Evolutionary conservation across 169 alveolate species (phyloP), one percentile per base, ranked within the genome.

Genomic region (Cystoisospora suis): DNA sequence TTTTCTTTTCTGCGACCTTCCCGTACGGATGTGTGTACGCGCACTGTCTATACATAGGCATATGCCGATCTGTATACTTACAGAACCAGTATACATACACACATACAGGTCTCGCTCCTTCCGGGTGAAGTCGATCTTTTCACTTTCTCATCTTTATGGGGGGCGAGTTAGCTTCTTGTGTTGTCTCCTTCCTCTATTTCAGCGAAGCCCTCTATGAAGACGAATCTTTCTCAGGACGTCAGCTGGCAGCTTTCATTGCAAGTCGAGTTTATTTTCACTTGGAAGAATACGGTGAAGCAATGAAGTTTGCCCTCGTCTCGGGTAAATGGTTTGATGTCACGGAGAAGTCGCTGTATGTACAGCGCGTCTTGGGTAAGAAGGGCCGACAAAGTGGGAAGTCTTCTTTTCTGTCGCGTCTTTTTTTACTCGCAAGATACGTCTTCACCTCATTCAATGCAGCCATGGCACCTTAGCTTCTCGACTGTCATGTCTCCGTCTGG

Each of bases 201-300:
- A 89, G 93, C 40, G 93, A 89, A 38, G 65, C 47, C 29, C 40
- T 95, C 56, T 79, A 81, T 80, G 94, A 97, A 81, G 98, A 96
- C 83, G 88, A 92, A 72, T 61, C 75, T 79, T 97, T 96, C 90
- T 87, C 93, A 49, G 93, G 95, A 42, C 92, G 96, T 44, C 94
- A 97, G 89, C 94, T 97, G 86, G 99, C 99, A 6, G 98, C 99
- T 47, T 97, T 96, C 92, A 95, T 99, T 58, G 98, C 99, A 49
- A 49, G 93, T 81, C 49, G 70, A 29, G 97, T 99, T 27, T 98
- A 98, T 93, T 98, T 96, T 94, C 98, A 98, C 94, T 94, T 99
- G 90, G 99, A 98, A 94, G 99, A 97, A 85, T 98, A 69, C 75
- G 97, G 95, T 7, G 97, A 96, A 87, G 98, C 99, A 12, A 95